Evolutionary conservation across 2,329 filamentous ascomycete genomes (phyloP), one percentile per base, ranked within the genome.

Genomic region (Oidium heveae): DNA sequence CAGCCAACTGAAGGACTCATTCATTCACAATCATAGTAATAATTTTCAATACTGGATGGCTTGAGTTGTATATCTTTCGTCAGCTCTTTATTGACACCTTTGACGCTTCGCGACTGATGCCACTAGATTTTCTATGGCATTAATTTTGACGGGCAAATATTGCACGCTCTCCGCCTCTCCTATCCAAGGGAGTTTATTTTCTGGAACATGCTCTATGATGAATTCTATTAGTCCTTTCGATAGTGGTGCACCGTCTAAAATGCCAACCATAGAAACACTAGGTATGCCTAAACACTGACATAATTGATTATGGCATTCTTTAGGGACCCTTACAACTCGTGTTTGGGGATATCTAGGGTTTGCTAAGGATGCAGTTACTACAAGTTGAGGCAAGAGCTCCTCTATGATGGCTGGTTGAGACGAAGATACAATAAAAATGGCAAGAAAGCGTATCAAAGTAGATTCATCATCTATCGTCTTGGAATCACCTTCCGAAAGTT

Each of bases 301-400:
- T 16, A 86, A 66, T 13, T 72, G 72, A 16, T 74, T 68, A 49
- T 80, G 79, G 52, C 73, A 75, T 0, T 73, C 67, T 54, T 73
- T 76, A 0, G 79, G 79, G 50, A 86, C 72, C 0, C 77, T 74
- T 2, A 86, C 71, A 2, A 86, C 70, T 22, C 74, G 72, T 10
- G 74, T 75, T 2, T 70, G 66, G 1, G 68, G 62, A 22, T 66
- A 65, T 5, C 58, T 53, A 0, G 68, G 65, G 50, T 67, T 59
- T 5, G 66, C 65, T 32, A 66, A 68, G 0, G 75, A 75, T 16
- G 77, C 70, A 24, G 70, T 69, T 15, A 68, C 68, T 41, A 75
- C 67, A 63, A 79, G 71, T 56, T 74, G 70, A 12, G 77, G 75
- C 16, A 79, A 72, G 60, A 83, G 79, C 15, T 71, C 71, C 58